Conservation (phyloP, 257 asterid species). For the Solanum pimpinellifolium region DNA sequence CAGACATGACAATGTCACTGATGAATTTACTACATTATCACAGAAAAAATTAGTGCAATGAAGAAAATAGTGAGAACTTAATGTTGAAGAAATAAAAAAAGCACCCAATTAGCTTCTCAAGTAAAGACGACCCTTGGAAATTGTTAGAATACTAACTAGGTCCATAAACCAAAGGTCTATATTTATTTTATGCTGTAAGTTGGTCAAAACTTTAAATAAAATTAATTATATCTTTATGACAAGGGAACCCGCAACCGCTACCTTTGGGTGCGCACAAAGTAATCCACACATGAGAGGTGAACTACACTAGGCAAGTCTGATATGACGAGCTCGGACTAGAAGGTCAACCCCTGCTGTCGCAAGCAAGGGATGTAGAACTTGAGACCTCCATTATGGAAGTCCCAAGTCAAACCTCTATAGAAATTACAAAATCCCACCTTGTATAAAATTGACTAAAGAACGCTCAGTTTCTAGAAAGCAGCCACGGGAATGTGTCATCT, state of each 20-base stretch:
- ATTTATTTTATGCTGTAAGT: background rate
- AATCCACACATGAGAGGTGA: background rate
- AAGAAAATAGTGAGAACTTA: background rate
- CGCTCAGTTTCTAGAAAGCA: background rate
- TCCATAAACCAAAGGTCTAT: background rate
- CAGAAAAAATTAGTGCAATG: background rate
- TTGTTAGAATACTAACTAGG: background rate
- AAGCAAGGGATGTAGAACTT: background rate
- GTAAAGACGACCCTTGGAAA: background rate
- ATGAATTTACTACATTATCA: constrained; percentile 64
- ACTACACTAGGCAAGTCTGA: background rate
- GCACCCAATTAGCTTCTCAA: background rate
- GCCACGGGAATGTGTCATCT: background rate
- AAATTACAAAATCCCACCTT: background rate
- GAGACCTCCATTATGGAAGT: background rate
- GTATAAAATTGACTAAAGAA: background rate
- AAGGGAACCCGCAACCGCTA: background rate
- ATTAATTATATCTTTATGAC: background rate
- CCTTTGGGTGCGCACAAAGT: background rate
- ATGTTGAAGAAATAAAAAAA: background rate
- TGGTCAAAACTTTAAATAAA: background rate
- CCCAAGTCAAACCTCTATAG: background rate
- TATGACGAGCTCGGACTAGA: background rate
- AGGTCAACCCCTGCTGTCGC: background rate
- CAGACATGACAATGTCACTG: constrained; percentile 76